A percentile compares a stretch with the other conserved stretches of the same genome.
These are phyloP conservation scores for Fusarium stilboides DNA, from an alignment of 2,329 filamentous ascomycete genomes.

Conservation along the genomic window DNA sequence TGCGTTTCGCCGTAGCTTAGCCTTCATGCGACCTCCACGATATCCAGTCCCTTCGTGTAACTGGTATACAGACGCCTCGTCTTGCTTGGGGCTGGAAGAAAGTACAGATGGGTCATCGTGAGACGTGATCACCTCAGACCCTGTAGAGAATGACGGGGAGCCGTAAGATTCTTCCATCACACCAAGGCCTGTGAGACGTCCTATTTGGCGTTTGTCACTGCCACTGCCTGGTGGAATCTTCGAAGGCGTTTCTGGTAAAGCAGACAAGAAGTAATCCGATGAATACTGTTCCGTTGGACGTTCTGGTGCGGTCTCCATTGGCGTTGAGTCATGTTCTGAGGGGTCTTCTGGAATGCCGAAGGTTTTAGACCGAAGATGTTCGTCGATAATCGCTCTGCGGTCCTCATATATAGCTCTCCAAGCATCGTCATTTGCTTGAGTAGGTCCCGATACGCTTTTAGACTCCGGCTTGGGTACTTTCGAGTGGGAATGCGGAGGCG, in stretches of 20 bases:
- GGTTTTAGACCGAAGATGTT: slow-evolving; percentile 14
- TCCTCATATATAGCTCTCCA: slow-evolving; percentile 28
- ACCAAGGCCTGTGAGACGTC: background rate
- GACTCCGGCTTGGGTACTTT: slow-evolving; percentile 3
- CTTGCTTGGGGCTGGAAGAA: slow-evolving; percentile 26
- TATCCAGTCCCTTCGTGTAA: slow-evolving; percentile 54
- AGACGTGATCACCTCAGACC: background rate
- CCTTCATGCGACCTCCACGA: slow-evolving; percentile 49
- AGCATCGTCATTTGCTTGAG: background rate
- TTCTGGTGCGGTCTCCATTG: slow-evolving; percentile 31
- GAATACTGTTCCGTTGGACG: slow-evolving; percentile 17
- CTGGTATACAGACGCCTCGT: slow-evolving; percentile 39
- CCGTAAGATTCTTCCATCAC: slow-evolving; percentile 7
- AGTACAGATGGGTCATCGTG: slow-evolving; percentile 22
- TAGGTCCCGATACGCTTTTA: background rate
- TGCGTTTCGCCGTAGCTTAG: slow-evolving; percentile 51
- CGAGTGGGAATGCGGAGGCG: slow-evolving; percentile 13
- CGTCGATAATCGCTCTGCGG: slow-evolving; percentile 12
- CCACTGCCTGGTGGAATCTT: background rate
- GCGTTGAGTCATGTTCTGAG: slow-evolving; percentile 8
- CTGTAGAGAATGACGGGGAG: slow-evolving; percentile 19
- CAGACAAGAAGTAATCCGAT: slow-evolving; percentile 19
- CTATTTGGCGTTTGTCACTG: background rate
- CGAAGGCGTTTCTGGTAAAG: background rate
- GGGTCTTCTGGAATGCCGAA: background rate